Percentiles rank a stretch among this genome's conserved stretches.
Evolutionary conservation across 441 rosid species (phyloP).

Genomic region (Pelargonium australe): DNA sequence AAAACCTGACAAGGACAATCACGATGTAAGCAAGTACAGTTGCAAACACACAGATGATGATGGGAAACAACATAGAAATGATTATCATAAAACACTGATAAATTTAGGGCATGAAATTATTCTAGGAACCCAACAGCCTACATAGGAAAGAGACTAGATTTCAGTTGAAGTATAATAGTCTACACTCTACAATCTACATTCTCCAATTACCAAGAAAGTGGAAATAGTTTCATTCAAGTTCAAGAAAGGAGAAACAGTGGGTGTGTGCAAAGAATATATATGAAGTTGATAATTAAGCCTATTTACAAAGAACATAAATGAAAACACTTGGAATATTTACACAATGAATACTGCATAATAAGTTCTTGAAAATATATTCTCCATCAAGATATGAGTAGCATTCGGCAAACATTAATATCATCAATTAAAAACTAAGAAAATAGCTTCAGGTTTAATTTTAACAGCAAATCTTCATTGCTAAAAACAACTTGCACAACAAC

Average conservation of each 20-base stretch:
- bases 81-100: background rate
- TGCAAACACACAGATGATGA: conserved; percentile 2
- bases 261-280: background rate
- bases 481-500: background rate
- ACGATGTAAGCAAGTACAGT: conserved; percentile 2
- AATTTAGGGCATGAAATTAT: background rate
- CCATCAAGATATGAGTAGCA: background rate
- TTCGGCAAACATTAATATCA: background rate
- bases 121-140: background rate
- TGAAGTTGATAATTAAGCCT: background rate
- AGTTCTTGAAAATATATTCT: background rate
- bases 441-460: background rate
- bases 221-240: background rate
- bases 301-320: background rate
- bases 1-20: conserved; percentile 52
- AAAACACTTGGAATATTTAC: background rate
- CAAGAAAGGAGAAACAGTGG: background rate
- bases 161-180: too few species aligned
- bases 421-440: background rate
- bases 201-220: background rate
- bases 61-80: conserved; percentile 9
- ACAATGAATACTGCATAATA: background rate
- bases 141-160: background rate
- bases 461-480: background rate
- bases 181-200: background rate